These are phyloP conservation scores for Magnusiomyces paraingens DNA, from an alignment of 1,139 yeast species.

Conservation along the genomic window DNA sequence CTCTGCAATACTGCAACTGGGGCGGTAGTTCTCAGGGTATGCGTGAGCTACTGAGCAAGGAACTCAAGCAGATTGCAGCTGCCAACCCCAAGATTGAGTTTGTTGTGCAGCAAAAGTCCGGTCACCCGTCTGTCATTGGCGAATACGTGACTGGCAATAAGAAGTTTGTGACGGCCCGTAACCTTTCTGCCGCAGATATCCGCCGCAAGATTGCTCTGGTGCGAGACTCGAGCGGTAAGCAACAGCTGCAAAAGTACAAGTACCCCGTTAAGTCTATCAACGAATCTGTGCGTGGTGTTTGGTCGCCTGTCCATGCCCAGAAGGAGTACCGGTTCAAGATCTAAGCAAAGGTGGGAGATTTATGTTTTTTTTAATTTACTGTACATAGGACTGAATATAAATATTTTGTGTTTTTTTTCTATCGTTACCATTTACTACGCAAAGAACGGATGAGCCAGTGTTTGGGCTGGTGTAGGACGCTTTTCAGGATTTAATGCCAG, in stretches of 20 bases:
- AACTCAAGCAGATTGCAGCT: constrained; percentile 52
- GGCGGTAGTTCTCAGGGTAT: constrained; percentile 92
- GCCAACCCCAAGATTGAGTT: constrained; percentile 63
- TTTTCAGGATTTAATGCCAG: constrained; percentile 66
- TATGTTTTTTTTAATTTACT: not conserved
- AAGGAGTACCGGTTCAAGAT: constrained; percentile 63
- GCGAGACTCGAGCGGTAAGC: constrained; percentile 55
- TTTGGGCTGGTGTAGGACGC: constrained; percentile 64
- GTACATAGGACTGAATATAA: not conserved
- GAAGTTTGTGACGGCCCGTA: constrained; percentile 59
- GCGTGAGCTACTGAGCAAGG: constrained; percentile 56
- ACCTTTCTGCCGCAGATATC: constrained; percentile 47
- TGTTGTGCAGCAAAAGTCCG: constrained; percentile 59
- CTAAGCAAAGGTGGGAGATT: constrained; percentile 28
- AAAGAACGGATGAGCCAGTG: constrained; percentile 61
- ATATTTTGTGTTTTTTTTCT: not conserved
- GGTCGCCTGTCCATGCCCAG: constrained; percentile 92
- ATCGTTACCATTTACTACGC: not conserved
- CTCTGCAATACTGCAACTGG: constrained; percentile 81
- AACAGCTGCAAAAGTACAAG: constrained; percentile 49
- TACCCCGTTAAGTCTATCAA: constrained; percentile 75
- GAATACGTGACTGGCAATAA: constrained; percentile 45
- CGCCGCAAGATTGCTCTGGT: constrained; percentile 48
- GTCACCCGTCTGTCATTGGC: constrained; percentile 78
- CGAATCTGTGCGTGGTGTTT: constrained; percentile 86